Conservation (phyloP, 2,329 filamentous ascomycete genomes). For the Phialophora verrucosa region DNA sequence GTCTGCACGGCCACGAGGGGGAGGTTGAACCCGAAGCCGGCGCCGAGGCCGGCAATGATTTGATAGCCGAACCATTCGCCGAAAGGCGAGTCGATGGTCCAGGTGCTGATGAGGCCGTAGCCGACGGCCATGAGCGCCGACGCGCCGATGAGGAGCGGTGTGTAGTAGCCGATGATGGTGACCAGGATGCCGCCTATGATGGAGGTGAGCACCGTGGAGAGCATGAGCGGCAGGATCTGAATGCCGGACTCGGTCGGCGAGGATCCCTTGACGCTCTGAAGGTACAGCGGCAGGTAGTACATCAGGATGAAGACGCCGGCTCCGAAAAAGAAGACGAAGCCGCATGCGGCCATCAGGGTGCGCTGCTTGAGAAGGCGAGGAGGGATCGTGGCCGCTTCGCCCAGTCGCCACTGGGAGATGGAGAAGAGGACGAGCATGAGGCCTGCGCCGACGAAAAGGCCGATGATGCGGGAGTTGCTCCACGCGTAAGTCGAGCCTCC, state of each 20-base stretch:
- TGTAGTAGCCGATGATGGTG: conserved; percentile 41
- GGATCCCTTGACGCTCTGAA: conserved; percentile 42
- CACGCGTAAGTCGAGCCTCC: conserved; percentile 54
- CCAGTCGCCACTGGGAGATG: conserved; percentile 36
- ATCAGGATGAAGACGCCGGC: conserved; percentile 35
- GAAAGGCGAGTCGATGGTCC: conserved; percentile 35
- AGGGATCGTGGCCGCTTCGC: conserved; percentile 38
- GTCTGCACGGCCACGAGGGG: conserved; percentile 43
- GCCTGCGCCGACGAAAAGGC: conserved; percentile 39
- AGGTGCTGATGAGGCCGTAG: conserved; percentile 39
- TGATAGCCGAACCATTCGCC: conserved; percentile 44
- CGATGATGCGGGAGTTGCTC: conserved; percentile 58
- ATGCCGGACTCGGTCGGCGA: conserved; percentile 42
- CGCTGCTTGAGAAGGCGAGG: conserved; percentile 39
- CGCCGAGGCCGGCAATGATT: conserved; percentile 40
- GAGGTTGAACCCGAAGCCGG: conserved; percentile 41
- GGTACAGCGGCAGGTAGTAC: conserved; percentile 44
- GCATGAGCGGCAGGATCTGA: conserved; percentile 47
- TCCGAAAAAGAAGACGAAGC: conserved; percentile 39
- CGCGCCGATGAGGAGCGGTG: conserved; percentile 41
- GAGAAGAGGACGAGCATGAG: conserved; percentile 38
- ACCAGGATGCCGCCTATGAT: conserved; percentile 38
- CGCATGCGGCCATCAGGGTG: conserved; percentile 38
- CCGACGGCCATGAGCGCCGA: conserved; percentile 36
- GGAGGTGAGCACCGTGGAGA: conserved; percentile 44